A percentile compares a stretch with the other conserved stretches of the same genome.
These are phyloP conservation scores for Phaeoacremonium minimum DNA, from an alignment of 2,329 filamentous ascomycete species.

Conservation along the genomic window DNA sequence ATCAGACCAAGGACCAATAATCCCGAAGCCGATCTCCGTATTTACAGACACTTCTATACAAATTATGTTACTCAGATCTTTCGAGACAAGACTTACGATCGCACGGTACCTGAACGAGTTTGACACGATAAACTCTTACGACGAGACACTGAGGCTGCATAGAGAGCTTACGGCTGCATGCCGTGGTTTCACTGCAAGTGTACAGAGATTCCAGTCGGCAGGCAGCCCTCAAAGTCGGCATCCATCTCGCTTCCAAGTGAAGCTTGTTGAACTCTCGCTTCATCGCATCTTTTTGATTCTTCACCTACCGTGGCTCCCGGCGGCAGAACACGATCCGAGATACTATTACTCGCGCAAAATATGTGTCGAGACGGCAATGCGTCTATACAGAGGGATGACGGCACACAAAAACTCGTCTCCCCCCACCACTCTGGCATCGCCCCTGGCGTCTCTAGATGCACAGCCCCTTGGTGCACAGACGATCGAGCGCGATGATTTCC, in stretches of 20 bases:
- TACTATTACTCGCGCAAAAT: slow-evolving; percentile 40
- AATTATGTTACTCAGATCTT: slow-evolving; percentile 37
- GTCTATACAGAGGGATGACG: slow-evolving; percentile 17
- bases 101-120: slow-evolving; percentile 43
- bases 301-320: slow-evolving; percentile 44
- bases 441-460: too few relatives aligned
- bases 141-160: slow-evolving; percentile 41
- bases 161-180: slow-evolving; percentile 36
- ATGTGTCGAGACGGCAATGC: slow-evolving; percentile 33
- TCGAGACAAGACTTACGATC: slow-evolving; percentile 37
- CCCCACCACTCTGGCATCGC: slow-evolving; percentile 1
- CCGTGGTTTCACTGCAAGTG: slow-evolving; percentile 22
- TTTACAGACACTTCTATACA: slow-evolving; percentile 48
- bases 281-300: slow-evolving; percentile 48
- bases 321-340: slow-evolving; percentile 37
- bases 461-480: slow-evolving; percentile 7
- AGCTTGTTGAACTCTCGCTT: slow-evolving; percentile 34
- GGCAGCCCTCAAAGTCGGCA: slow-evolving; percentile 12
- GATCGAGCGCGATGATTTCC: slow-evolving; percentile 23
- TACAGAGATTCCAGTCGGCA: slow-evolving; percentile 19
- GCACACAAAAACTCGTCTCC: slow-evolving; percentile 1
- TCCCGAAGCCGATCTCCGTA: slow-evolving; percentile 14
- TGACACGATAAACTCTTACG: slow-evolving; percentile 34
- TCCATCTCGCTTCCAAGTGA: slow-evolving; percentile 38
- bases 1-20: slow-evolving; percentile 15